Base-by-base conservation (phyloP, 106 monocot genomes). In the Chionographis japonica region DNA sequence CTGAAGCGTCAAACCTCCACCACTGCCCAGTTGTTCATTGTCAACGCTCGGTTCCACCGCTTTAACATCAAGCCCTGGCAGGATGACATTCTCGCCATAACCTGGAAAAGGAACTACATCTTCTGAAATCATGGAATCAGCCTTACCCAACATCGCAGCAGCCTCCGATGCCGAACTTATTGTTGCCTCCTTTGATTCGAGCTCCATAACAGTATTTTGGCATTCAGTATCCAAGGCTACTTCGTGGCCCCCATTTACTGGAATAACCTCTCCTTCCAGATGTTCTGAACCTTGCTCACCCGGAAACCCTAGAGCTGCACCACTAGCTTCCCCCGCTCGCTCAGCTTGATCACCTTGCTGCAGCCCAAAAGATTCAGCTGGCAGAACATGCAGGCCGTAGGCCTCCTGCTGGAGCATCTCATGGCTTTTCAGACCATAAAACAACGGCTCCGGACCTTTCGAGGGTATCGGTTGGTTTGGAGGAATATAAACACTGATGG, bases 401-500 rank as follows among this genome's bases (percentile, higher is more conserved):
- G 52, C 20, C 16, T 68, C 65, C 49, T 64, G 79, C 69, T 68
- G 78, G 60, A 79, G 43, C 55, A 68, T 53, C 69, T 82, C 86
- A 15, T 65, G 67, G 16, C 35, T 80, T 9, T 41, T 77, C n/a
- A 84, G 70, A 8, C 83, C 87, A 42, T 65, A 88, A 84, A 72
- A 84, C 43, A 84, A 40, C 10, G 83, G 80, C 38, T 84, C 74
- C 0, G 57, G 83, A 11, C 67, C 73, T 37, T 62, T 18, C 4
- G 14, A 42, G 15, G 69, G 20, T 12, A 61, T 36, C 1, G 76
- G 80, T 41, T 88, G 87, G 43, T 80, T 74, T 4, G 87, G 84
- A 54, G 84, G 87, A 70, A 88, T 78, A 51, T 80, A 88, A 37
- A 71, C 72, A 4, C 51, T 77, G 17, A 87, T 68, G 18, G 83